Base-by-base conservation (phyloP, 257 asterid genomes). In the Petrea volubilis region DNA sequence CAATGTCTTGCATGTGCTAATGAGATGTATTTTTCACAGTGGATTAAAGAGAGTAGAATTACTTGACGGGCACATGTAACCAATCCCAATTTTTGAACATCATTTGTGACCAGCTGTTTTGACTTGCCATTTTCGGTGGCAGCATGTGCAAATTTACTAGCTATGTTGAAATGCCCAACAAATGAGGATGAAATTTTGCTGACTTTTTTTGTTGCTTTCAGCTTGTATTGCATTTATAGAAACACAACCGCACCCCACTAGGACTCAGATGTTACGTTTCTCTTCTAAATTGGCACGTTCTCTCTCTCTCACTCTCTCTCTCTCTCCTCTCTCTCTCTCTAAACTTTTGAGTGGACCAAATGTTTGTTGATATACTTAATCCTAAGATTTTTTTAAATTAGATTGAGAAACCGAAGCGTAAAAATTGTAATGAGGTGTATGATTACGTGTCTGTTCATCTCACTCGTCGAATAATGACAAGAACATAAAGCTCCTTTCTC, bases 81-180 rank as follows among this genome's bases (percentile, higher is more conserved):
- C 38, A 2, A 31, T n/a, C 38, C 38, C 3, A 31, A 31, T 31
- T 31, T 31, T 7, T 2, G 38, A 31, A 3, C 43, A 38, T 38
- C 17, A 51, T 71, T 74, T 64, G 15, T 24, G 11, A 9, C 60
- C 69, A 67, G 65, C 60, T 60, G 60, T 60, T 46, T n/a, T 4
- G 11, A 46, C 31, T 74, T 7, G 33, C 47, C 36, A 74, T 31
- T 66, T 74, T 51, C 44, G 44, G 64, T 64, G 52, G 60, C 51
- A 31, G 53, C 61, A 68, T 36, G 79, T 60, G 75, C 60, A 27
- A 27, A 68, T 64, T 51, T 70, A 64, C 63, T 33, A 33, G 34
- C 56, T 69, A 28, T 56, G 34, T 34, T 77, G 60, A 65, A 55
- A 76, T 69, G 68, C 36, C 58, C 61, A 61, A 34, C 43, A 10